phyloP scores from a whole-genome alignment of 139 green algal species.

The Eudorina sp. region DNA sequence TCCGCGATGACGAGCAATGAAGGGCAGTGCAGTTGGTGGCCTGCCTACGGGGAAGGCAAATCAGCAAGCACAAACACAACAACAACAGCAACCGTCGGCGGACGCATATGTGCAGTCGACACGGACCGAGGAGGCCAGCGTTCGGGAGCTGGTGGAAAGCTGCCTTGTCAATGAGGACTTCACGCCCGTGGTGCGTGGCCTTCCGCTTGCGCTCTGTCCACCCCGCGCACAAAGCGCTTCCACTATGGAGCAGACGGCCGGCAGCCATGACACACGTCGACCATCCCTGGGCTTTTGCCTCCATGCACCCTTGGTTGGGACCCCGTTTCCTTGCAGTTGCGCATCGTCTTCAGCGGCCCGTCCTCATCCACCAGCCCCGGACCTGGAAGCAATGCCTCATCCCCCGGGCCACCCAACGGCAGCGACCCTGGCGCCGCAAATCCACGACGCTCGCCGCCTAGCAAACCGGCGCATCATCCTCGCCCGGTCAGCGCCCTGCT shows the following conservation, averaged over 20 bases:
- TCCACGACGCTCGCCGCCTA: not conserved
- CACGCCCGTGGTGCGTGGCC: slow-evolving; percentile 50
- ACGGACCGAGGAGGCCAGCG: slow-evolving; percentile 44
- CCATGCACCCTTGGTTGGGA: too few species aligned
- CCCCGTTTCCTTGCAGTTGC: not conserved
- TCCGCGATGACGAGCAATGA: not conserved
- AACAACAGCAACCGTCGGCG: not conserved
- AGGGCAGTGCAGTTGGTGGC: not conserved
- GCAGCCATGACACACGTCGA: too few species aligned
- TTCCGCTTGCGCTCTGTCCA: too few species aligned
- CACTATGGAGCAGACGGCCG: too few species aligned
- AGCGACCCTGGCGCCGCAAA: not conserved
- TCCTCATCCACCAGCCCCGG: not conserved
- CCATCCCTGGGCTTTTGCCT: too few species aligned
- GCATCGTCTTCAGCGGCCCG: slow-evolving; percentile 21
- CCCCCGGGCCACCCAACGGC: not conserved
- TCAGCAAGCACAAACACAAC: not conserved
- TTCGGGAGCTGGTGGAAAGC: slow-evolving; percentile 63
- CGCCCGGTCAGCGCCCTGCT: not conserved
- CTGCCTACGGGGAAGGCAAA: not conserved
- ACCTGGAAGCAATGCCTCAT: not conserved
- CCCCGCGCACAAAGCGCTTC: too few species aligned
- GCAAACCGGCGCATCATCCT: not conserved
- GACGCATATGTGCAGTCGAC: not conserved
- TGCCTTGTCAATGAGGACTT: slow-evolving; percentile 65